Base-by-base conservation (phyloP, 768 basidiomycete genomes). In the Pholiota molesta region DNA sequence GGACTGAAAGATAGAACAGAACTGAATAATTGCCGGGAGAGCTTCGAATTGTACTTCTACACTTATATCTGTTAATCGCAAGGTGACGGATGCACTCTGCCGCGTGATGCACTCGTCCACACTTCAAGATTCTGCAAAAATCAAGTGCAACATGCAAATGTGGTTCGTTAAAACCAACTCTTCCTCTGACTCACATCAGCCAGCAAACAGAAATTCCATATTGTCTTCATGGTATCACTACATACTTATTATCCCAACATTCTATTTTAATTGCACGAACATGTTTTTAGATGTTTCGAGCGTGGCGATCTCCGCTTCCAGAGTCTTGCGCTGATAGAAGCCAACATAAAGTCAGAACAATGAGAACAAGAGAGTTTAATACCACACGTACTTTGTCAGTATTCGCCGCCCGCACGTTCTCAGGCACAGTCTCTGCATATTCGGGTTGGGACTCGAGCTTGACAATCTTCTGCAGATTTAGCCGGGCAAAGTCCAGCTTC, bases 401-500 rank as follows among this genome's bases (percentile, higher is more conserved):
- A 70, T 95, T 97, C 14, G 82, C 76, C 8, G 79, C 70, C 47
- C 91, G 82, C 42, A 96, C 94, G 62, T 86, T 86, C 60, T 81
- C 87, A 0, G 95, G 95, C 6, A 97, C 89, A 54, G 90, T 91
- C 29, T 82, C 81, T 68, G 85, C 84, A 72, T 98, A 97, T 68
- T 92, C 90, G 1, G 88, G 77, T 65, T 91, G 88, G 2, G 83
- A 79, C 63, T 89, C 84, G 17, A 87, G 72, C 74, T 95, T 96
- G 62, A 77, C 66, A 39, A 97, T 77, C 79, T 97, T 98, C 57
- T 89, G 86, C 45, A 91, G 77, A 65, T 86, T 89, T 55, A 91
- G 64, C 56, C 81, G 79, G 2, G 86, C 88, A 10, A 95, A 77
- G 40, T 89, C 85, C 2, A 92, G 82, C 76, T 96, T 97, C 85